Conservation (phyloP, 768 basidiomycete genomes). For the Gautieria morchelliformis region DNA sequence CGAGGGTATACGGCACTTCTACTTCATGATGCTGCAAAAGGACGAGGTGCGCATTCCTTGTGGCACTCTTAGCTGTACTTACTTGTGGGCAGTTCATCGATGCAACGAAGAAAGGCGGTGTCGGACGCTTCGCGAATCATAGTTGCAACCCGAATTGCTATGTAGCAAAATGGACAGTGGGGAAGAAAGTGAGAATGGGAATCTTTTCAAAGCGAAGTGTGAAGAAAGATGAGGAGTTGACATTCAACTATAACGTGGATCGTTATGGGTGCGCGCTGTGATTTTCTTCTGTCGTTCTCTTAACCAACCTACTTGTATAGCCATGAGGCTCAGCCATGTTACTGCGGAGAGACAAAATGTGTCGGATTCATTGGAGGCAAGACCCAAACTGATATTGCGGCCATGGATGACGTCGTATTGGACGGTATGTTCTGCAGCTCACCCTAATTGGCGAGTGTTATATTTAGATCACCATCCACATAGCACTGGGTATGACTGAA, state of each 20-base stretch:
- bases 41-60: conserved; percentile 60
- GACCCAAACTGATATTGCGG: conserved; percentile 91
- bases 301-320: conserved; percentile 28
- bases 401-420: conserved; percentile 91
- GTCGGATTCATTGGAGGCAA: conserved; percentile 96
- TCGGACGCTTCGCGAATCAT: conserved; percentile 96
- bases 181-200: conserved; percentile 85
- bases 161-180: conserved; percentile 97
- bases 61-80: neutral
- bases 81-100: conserved; percentile 76
- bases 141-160: conserved; percentile 97
- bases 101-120: conserved; percentile 93
- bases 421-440: conserved; percentile 49
- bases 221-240: conserved; percentile 76
- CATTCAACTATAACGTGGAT: conserved; percentile 99
- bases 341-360: conserved; percentile 92
- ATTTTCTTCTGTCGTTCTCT: neutral
- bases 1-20: conserved; percentile 93
- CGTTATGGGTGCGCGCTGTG: conserved; percentile 76
- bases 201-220: conserved; percentile 88
- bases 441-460: neutral
- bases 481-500: conserved; percentile 89
- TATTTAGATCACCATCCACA: conserved; percentile 5
- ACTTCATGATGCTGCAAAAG: conserved; percentile 99
- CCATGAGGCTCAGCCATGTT: conserved; percentile 90